Base-by-base conservation (phyloP, 139 green algal species). In the Chlorella sp. region DNA sequence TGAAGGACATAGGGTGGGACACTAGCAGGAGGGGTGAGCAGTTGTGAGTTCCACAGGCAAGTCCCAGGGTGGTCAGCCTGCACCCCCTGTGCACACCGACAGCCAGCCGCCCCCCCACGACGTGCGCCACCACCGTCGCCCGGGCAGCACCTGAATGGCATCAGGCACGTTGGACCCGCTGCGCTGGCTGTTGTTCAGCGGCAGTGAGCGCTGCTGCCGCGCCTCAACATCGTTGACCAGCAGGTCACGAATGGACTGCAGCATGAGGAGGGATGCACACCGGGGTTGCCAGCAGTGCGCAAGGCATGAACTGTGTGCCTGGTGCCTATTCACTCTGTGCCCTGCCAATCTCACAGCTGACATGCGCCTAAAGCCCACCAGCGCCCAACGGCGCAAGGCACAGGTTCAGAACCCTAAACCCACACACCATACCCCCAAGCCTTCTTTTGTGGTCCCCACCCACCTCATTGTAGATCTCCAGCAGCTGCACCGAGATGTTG, bases 381-480 rank as follows among this genome's bases (percentile, higher is more conserved):
- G 5, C 48, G 9, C 48, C 5, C 48, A 57, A 9, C 48, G 9
- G 48, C 48, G 48, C 48, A 57, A 57, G 48, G 48, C 48, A 57
- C 48, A 57, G 48, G 48, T 9, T 16, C 5, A 5, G 48, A 9
- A 5, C 48, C 48, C 48, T 57, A 9, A 57, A 16, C 48, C 48
- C 48, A 57, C 48, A 5, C 48, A 57, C 48, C 48, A n/a, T 57
- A 57, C 48, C 9, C 9, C 48, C 48, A 5, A 57, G 9, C 48
- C 48, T 57, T 57, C 7, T 9, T 57, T 9, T 57, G 48, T 57
- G 48, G 48, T 9, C 48, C 48, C 16, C 34, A 26, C 75, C 34
- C 75, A 81, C 75, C 90, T 99, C 97, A 87, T 99, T 99, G 95
- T 99, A 99, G 68, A 99, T 98, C 91, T 99, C 97, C 68, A 99